phyloP scores from a whole-genome alignment of 331 rosid genomes.

The Acacia concinna region DNA sequence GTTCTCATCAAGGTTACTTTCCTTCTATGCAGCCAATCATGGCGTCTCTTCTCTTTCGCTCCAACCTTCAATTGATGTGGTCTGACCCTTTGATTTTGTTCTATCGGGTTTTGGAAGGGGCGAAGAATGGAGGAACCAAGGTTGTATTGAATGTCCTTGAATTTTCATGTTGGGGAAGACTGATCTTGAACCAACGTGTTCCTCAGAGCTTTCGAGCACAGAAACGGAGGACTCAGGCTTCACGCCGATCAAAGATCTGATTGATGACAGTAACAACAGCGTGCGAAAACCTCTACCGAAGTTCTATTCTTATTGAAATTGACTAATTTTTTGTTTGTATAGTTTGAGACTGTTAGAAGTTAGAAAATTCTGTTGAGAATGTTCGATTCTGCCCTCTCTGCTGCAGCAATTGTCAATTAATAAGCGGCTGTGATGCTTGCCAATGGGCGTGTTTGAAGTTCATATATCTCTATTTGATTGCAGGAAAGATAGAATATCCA shows the following conservation, averaged over 20 bases:
- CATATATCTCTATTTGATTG: slow-evolving; percentile 12
- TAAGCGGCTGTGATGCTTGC: slow-evolving; percentile 26
- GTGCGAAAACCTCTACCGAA: background rate
- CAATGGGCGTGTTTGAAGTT: slow-evolving; percentile 45
- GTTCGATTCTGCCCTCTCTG: background rate
- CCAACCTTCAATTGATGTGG: background rate
- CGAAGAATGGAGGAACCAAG: background rate
- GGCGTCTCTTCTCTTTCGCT: slow-evolving; percentile 19
- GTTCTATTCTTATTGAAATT: slow-evolving; percentile 1
- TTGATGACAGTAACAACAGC: background rate
- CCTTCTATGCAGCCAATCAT: slow-evolving; percentile 74
- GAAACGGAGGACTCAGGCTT: background rate
- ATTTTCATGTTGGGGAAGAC: slow-evolving; percentile 5
- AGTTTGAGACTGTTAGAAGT: background rate
- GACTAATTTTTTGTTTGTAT: background rate
- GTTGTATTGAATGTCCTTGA: slow-evolving; percentile 1
- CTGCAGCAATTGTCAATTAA: slow-evolving; percentile 36
- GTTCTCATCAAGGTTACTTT: slow-evolving; percentile 60
- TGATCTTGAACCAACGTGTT: background rate
- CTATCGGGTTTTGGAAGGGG: slow-evolving; percentile 5
- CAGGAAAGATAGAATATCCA: slow-evolving; percentile 21
- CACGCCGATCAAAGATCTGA: background rate
- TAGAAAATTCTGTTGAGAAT: background rate
- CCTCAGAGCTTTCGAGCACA: background rate
- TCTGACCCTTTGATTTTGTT: background rate